Evolutionary conservation across 805 yeast species (phyloP), one percentile per base, ranked within the genome.

Genomic region (Saturnispora diversa): DNA sequence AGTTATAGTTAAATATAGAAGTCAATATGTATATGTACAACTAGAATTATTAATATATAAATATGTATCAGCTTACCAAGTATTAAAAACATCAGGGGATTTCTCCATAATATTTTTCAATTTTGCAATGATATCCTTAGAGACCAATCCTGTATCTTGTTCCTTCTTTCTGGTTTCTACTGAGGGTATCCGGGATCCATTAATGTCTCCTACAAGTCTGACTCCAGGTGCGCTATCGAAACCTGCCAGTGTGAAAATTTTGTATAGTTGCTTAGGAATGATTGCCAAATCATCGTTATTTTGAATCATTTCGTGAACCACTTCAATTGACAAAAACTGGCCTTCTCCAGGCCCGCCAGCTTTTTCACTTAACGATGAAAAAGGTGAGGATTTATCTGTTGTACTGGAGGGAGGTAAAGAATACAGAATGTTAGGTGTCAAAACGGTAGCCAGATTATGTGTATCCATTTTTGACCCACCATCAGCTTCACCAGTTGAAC

Each of bases 381-480:
- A 31, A 21, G 20, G 28, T 27, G 26, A 21, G 23, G 13, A 12
- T 37, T 35, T 28, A 26, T 11, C 12, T 13, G 13, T 19, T 6
- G 13, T 10, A 16, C 17, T 5, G 70, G 75, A 46, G 70, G 17
- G 17, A 5, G 33, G 6, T 19, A n/a, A 4, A 70, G 75, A 47
- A 70, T 80, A 81, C 30, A 94, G 66, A 33, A 92, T 79, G 54
- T 88, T 92, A 2, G 99, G 99, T 0, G 97, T 84, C 37, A 92
- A 71, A 2, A 92, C 99, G 0, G 97, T 92, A 2, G 98, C 95
- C 47, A 92, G 69, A 58, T 92, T 92, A 56, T 87, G 95, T 25
- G 84, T 75, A 57, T 90, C 97, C 98, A 92, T 92, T 64, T 90
- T 92, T 3, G 97, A 86, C 1, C 92, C 92, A 20, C 78, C 75